Conservation (phyloP, 495 filamentous ascomycete genomes). For the Niebla homalea region DNA sequence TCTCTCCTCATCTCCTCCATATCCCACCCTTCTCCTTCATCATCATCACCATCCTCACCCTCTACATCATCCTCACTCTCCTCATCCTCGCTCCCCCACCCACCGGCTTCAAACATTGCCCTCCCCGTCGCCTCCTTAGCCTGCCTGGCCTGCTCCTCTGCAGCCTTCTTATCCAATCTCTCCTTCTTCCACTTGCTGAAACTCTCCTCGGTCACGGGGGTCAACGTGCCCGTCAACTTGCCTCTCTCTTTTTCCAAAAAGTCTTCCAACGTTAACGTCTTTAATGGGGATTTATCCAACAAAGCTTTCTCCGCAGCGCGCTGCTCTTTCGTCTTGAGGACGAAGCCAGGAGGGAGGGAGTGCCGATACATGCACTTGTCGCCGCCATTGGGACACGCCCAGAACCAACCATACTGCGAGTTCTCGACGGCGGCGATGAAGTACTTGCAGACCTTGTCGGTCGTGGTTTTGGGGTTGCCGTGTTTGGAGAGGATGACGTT, state of each 20-base stretch:
- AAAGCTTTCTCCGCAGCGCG: constrained; percentile 92
- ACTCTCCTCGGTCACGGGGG: constrained; percentile 79
- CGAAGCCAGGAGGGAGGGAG: constrained; percentile 84
- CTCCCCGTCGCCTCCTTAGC: constrained; percentile 93
- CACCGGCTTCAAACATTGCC: constrained; percentile 89
- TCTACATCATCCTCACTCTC: constrained; percentile 45
- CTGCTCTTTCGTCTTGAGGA: constrained; percentile 96
- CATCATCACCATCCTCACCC: constrained; percentile 43
- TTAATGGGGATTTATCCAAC: constrained; percentile 88
- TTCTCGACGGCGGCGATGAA: constrained; percentile 98
- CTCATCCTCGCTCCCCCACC: constrained; percentile 65
- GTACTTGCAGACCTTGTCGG: constrained; percentile 98
- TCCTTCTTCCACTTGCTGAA: constrained; percentile 96
- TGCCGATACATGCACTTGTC: constrained; percentile 99
- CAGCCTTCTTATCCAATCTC: constrained; percentile 86
- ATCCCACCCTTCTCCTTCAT: constrained; percentile 47
- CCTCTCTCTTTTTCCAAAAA: constrained; percentile 91
- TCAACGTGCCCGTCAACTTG: constrained; percentile 79
- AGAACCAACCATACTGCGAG: constrained; percentile 98
- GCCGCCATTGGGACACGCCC: constrained; percentile 91
- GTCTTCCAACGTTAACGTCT: constrained; percentile 91
- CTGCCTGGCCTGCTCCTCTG: constrained; percentile 72
- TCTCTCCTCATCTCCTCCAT: constrained; percentile 60
- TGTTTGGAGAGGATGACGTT: constrained; percentile 89
- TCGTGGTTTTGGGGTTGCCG: constrained; percentile 89